Percentiles rank a stretch among this genome's conserved stretches.
Evolutionary conservation across 768 basidiomycete genomes (phyloP).

Genomic region (Suillus subluteus): DNA sequence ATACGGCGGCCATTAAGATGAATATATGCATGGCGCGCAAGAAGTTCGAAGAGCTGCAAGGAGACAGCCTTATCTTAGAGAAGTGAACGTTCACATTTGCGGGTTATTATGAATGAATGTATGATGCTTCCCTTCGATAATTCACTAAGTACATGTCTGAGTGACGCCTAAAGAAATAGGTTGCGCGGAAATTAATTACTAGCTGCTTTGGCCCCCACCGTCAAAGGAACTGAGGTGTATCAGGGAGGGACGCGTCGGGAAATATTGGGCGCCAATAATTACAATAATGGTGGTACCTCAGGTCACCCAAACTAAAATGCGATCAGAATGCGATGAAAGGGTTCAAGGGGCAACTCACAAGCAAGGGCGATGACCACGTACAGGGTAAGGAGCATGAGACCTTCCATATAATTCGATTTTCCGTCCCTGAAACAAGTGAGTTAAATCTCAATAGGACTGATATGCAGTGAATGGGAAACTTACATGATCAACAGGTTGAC

Average conservation of each 20-base stretch:
- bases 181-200: not conserved
- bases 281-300: not conserved
- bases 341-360: slow-evolving; percentile 33
- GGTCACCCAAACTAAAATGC: slow-evolving; percentile 17
- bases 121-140: not conserved
- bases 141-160: not conserved
- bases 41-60: slow-evolving; percentile 91
- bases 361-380: slow-evolving; percentile 44
- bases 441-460: not conserved
- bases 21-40: slow-evolving; percentile 68
- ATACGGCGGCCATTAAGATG: slow-evolving; percentile 84
- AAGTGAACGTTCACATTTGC: not conserved
- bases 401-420: slow-evolving; percentile 92
- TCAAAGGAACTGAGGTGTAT: not conserved
- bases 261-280: not conserved
- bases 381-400: slow-evolving; percentile 59
- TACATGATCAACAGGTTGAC: slow-evolving; percentile 82
- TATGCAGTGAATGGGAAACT: slow-evolving; percentile 27
- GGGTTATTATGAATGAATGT: not conserved
- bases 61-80: slow-evolving; percentile 54
- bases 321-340: not conserved
- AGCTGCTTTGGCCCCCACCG: not conserved
- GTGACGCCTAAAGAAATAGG: not conserved
- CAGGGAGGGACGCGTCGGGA: not conserved
- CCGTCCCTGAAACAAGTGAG: slow-evolving; percentile 56